These are phyloP conservation scores for Limnanthes douglasii DNA, from an alignment of 345 rosid genomes.

Conservation along the genomic window DNA sequence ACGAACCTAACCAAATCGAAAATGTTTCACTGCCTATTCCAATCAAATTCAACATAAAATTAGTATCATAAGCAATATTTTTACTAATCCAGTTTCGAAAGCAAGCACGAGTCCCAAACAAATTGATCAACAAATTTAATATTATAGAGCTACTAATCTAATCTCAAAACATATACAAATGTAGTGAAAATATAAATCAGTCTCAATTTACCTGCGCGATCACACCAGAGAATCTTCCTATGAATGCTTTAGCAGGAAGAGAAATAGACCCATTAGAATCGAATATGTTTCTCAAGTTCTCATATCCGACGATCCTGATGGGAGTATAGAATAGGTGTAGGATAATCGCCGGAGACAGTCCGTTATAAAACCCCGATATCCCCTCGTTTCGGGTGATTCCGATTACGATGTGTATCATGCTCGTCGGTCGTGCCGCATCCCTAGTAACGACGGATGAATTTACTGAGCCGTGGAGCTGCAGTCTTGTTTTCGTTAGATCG, in stretches of 20 bases:
- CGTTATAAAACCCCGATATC: slow-evolving; percentile 37
- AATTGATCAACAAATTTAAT: too few species aligned
- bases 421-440: slow-evolving; percentile 4
- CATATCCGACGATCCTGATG: slow-evolving; percentile 72
- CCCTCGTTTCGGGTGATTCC: slow-evolving; percentile 45
- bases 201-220: slow-evolving; percentile 86
- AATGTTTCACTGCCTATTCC: too few species aligned
- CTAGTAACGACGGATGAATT: slow-evolving; percentile 14
- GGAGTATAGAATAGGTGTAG: slow-evolving; percentile 76
- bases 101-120: too few species aligned
- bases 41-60: too few species aligned
- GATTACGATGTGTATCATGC: slow-evolving; percentile 20
- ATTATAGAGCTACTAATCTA: too few species aligned
- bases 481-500: slow-evolving; percentile 73
- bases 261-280: slow-evolving; percentile 31
- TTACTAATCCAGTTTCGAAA: too few species aligned
- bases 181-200: too few species aligned
- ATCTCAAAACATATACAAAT: too few species aligned
- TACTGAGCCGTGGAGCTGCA: slow-evolving; percentile 50
- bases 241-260: slow-evolving; percentile 37
- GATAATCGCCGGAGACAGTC: slow-evolving; percentile 62
- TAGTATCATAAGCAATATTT: too few species aligned
- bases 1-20: too few species aligned
- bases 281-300: slow-evolving; percentile 37
- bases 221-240: slow-evolving; percentile 73